A percentile compares a stretch with the other conserved stretches of the same genome.
Conservation (phyloP, 2,329 filamentous ascomycete species). For the Talaromyces marneffei region DNA sequence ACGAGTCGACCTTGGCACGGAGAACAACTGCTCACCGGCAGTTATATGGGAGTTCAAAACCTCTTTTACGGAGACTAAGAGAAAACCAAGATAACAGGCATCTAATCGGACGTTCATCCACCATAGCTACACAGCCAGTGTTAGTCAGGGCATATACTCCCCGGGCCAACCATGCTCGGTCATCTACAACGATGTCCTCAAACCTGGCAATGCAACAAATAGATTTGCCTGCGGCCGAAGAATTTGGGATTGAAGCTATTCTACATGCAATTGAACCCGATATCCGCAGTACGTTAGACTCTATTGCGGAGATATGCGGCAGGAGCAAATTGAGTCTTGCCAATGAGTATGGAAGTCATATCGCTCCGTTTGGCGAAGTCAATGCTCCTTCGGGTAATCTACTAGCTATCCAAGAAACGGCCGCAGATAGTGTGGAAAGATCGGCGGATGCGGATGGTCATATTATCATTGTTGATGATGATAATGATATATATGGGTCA, state of each 20-base stretch:
- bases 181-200: slow-evolving; percentile 24
- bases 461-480: slow-evolving; percentile 20
- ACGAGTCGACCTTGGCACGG: slow-evolving; percentile 29
- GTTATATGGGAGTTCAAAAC: slow-evolving; percentile 24
- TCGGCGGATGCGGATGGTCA: slow-evolving; percentile 36
- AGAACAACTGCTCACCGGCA: slow-evolving; percentile 31
- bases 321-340: slow-evolving; percentile 56
- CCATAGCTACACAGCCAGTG: slow-evolving; percentile 38
- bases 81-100: slow-evolving; percentile 22
- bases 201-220: slow-evolving; percentile 23
- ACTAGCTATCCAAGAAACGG: slow-evolving; percentile 41
- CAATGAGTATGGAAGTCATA: slow-evolving; percentile 58
- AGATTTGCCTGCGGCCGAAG: slow-evolving; percentile 44
- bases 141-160: slow-evolving; percentile 37
- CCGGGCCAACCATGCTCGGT: slow-evolving; percentile 26
- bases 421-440: slow-evolving; percentile 32
- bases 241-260: slow-evolving; percentile 53
- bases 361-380: slow-evolving; percentile 57
- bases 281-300: slow-evolving; percentile 53
- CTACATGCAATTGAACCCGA: slow-evolving; percentile 54
- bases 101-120: slow-evolving; percentile 23
- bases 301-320: slow-evolving; percentile 59
- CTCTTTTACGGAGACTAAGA: slow-evolving; percentile 23
- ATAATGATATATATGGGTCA: slow-evolving; percentile 31
- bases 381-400: slow-evolving; percentile 32